Base-by-base conservation (phyloP, 2,329 filamentous ascomycete species). In the Chrysosporium keratinophilum region DNA sequence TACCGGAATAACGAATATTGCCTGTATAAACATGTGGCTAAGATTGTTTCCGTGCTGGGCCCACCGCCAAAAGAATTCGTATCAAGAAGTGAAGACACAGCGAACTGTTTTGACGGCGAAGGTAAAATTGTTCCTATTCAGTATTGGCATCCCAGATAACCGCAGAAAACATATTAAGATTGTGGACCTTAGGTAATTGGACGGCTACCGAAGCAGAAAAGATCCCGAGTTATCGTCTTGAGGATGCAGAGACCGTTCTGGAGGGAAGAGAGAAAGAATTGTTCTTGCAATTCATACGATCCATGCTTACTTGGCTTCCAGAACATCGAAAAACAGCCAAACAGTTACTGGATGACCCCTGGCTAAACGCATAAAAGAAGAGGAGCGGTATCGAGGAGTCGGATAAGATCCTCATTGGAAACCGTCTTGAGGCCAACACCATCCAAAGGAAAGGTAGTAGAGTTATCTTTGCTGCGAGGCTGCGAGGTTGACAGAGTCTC, bases 231-330 rank as follows among this genome's bases (percentile, higher is more conserved):
- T 23, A 34, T 6, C 20, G 23, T 17, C 34, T 54, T 12, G 52
- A 54, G 20, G 33, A 47, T 11, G 19, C 34, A 23, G 54, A 52
- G 40, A 47, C 42, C 28, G 56, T 53, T 3, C 33, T 52, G 10
- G 41, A 52, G 11, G 56, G 53, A 15, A 65, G n/a, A 67, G 66
- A 56, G 17, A 56, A 57, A 46, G 55, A 54, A 14, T 31, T 55
- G 23, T 68, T 66, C 48, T 54, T 67, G n/a, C 42, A 45, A 12
- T 67, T 69, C 44, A 57, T 64, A 50, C 52, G 60, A 42, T 56
- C 55, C 15, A 68, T 68, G 64, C 52, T 69, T n/a, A 56, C 57
- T 49, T 69, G 66, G 67, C 48, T 58, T 6, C 63, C 65, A 3
- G 63, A 67, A 49, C 60, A 69, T 23, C 56, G 65, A 35, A 59